phyloP scores from a whole-genome alignment of 768 basidiomycete species.

The Pleurotus tuoliensis region DNA sequence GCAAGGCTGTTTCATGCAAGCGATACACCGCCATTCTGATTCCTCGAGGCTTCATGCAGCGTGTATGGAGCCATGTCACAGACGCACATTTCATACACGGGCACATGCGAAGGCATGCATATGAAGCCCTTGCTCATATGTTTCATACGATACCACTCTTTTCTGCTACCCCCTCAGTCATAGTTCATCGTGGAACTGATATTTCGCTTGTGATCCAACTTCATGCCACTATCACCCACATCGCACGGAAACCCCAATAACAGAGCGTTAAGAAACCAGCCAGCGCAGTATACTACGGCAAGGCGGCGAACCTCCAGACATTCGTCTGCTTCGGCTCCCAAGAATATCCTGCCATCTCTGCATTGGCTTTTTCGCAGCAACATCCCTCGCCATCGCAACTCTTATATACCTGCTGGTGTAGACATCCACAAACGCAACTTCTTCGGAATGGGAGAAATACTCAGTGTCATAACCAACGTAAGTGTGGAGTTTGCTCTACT shows the following conservation, averaged over 20 bases:
- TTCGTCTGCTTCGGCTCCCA: not conserved
- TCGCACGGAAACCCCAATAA: slow-evolving; percentile 3
- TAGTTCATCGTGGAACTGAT: slow-evolving; percentile 4
- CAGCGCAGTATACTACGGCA: not conserved
- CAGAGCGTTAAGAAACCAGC: not conserved
- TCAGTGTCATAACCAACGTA: slow-evolving; percentile 74
- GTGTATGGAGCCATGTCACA: not conserved
- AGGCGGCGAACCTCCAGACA: slow-evolving; percentile 5
- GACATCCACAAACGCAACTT: slow-evolving; percentile 67
- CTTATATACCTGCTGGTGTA: slow-evolving; percentile 41
- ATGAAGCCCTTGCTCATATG: slow-evolving; percentile 2
- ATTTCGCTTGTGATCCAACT: slow-evolving; percentile 4
- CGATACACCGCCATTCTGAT: slow-evolving; percentile 2
- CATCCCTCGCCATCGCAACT: slow-evolving; percentile 61
- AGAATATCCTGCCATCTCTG: slow-evolving; percentile 29
- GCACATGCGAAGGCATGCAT: slow-evolving; percentile 4
- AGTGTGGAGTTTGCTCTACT: slow-evolving; percentile 16
- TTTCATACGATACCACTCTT: not conserved
- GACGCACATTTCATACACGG: not conserved
- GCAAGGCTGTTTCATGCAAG: not conserved
- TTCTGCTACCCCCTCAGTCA: not conserved
- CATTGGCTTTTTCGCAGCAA: slow-evolving; percentile 79
- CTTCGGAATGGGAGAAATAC: slow-evolving; percentile 77
- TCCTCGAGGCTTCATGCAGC: not conserved
- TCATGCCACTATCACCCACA: slow-evolving; percentile 2